These are phyloP conservation scores for Naumovozyma baii DNA, from an alignment of 805 yeast species.

Conservation along the genomic window DNA sequence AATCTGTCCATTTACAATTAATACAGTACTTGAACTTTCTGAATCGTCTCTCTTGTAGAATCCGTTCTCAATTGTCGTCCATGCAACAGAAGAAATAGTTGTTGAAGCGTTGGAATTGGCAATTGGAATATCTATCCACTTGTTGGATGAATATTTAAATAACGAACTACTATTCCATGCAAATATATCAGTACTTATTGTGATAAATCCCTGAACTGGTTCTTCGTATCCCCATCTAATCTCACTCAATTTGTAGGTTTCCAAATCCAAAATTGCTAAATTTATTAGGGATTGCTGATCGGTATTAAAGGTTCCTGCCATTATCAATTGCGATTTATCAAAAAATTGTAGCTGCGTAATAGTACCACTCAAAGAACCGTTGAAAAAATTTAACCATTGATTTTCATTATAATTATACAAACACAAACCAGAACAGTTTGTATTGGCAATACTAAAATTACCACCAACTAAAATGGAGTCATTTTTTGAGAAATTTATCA, in stretches of 20 bases:
- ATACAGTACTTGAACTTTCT: background rate
- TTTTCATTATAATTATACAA: conserved; percentile 45
- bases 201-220: conserved; percentile 13
- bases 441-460: conserved; percentile 49
- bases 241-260: conserved; percentile 5
- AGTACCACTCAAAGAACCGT: conserved; percentile 38
- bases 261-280: conserved; percentile 33
- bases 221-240: conserved; percentile 7
- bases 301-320: conserved; percentile 48
- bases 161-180: conserved; percentile 17
- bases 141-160: conserved; percentile 3
- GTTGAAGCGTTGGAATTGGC: conserved; percentile 5
- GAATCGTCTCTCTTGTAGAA: background rate
- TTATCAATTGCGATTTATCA: conserved; percentile 30
- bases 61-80: background rate
- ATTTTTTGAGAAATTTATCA: conserved; percentile 34
- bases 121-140: conserved; percentile 6
- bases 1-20: conserved; percentile 33
- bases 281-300: conserved; percentile 31
- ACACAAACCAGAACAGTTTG: conserved; percentile 56
- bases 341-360: conserved; percentile 46
- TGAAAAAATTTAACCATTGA: conserved; percentile 40
- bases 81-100: conserved; percentile 2
- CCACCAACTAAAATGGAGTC: conserved; percentile 56
- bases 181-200: conserved; percentile 6